Evolutionary conservation across 441 rosid genomes (phyloP).

Genomic region (Euphorbia schlechtendalii): DNA sequence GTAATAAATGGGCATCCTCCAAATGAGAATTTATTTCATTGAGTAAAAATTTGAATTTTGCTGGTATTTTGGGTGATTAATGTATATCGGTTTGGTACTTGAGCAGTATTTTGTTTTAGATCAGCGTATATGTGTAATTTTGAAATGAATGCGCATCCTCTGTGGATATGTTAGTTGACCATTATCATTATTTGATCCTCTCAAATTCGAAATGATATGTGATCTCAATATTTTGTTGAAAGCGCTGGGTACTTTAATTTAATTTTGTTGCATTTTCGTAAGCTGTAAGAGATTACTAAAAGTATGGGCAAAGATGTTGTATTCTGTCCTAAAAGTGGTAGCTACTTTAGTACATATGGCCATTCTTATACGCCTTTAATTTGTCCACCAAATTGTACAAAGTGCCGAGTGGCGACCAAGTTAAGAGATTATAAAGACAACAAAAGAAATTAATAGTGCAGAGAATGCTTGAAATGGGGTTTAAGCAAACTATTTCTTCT

Average conservation of each 20-base stretch:
- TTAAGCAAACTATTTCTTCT: conserved; percentile 33
- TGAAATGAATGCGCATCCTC: background rate
- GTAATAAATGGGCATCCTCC: background rate
- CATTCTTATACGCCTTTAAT: conserved; percentile 29
- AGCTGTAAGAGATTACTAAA: background rate
- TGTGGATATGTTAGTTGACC: background rate
- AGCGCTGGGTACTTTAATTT: background rate
- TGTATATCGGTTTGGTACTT: background rate
- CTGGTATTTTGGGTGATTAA: background rate
- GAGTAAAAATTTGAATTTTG: background rate
- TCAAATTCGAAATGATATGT: background rate
- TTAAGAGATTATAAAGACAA: conserved; percentile 37
- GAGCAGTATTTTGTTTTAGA: background rate
- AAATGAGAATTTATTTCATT: too few relatives aligned
- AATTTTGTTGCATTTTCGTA: background rate
- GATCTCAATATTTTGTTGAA: too few relatives aligned
- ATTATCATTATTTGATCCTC: background rate
- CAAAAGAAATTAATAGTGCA: background rate
- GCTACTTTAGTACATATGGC: conserved; percentile 12
- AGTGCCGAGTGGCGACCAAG: conserved; percentile 60
- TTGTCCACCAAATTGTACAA: conserved; percentile 45
- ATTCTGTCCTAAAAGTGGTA: background rate
- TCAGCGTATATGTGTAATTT: too few relatives aligned
- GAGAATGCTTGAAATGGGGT: conserved; percentile 47
- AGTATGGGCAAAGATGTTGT: background rate